These are phyloP conservation scores for Verruconis gallopava DNA, from an alignment of 2,329 filamentous ascomycete genomes.

Conservation along the genomic window DNA sequence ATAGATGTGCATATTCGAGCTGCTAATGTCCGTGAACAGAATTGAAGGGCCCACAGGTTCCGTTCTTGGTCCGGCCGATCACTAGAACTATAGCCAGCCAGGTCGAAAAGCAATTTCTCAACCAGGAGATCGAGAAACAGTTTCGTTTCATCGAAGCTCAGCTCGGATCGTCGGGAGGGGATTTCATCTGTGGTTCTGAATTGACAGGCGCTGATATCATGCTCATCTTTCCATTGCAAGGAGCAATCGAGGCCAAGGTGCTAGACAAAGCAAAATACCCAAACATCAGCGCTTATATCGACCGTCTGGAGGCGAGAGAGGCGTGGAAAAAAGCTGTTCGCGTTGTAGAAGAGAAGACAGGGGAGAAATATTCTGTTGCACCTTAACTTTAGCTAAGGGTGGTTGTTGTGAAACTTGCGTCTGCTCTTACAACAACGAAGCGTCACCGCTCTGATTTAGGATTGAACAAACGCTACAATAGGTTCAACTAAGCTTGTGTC, in stretches of 20 bases:
- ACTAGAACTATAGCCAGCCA: slow-evolving; percentile 41
- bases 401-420: no score
- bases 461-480: no score
- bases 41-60: slow-evolving; percentile 41
- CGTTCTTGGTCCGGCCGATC: slow-evolving; percentile 58
- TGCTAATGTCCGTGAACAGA: slow-evolving; percentile 16
- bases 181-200: slow-evolving; percentile 36
- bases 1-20: no score
- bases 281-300: slow-evolving; percentile 32
- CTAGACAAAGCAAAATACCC: slow-evolving; percentile 33
- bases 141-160: slow-evolving; percentile 40
- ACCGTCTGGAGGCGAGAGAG: slow-evolving; percentile 30
- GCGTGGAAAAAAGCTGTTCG: slow-evolving; percentile 35
- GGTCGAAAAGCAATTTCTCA: slow-evolving; percentile 32
- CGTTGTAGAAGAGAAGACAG: slow-evolving; percentile 33
- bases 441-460: no score
- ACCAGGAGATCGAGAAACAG: slow-evolving; percentile 34
- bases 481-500: no score
- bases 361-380: slow-evolving; percentile 16
- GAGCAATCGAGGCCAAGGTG: slow-evolving; percentile 23
- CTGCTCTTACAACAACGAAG: no score
- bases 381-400: no score
- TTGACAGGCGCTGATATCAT: slow-evolving; percentile 41
- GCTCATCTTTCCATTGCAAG: slow-evolving; percentile 39
- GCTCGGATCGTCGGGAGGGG: slow-evolving; percentile 33